These are phyloP conservation scores for Rhipidocladum racemiflorum DNA, from an alignment of 176 grass and related monocot genomes.

Conservation along the genomic window DNA sequence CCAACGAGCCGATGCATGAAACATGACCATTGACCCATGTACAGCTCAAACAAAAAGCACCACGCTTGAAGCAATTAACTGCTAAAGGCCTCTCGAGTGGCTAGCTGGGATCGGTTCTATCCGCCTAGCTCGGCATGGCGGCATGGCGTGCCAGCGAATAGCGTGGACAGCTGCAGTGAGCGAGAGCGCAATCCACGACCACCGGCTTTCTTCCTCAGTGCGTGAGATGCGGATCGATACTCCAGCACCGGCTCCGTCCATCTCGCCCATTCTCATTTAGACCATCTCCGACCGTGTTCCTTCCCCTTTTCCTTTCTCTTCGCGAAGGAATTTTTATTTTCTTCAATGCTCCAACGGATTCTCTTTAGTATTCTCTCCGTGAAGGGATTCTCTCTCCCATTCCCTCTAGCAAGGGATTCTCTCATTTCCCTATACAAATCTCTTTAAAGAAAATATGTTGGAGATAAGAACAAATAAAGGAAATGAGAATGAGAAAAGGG, in stretches of 20 bases:
- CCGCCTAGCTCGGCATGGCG: neutral
- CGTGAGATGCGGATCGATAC: slow-evolving; percentile 8
- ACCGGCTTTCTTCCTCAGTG: slow-evolving; percentile 5
- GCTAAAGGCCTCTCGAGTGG: neutral
- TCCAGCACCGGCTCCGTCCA: neutral
- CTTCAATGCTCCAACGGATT: too few species aligned
- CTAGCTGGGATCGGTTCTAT: neutral
- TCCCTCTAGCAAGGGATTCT: too few species aligned
- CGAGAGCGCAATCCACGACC: slow-evolving; percentile 23
- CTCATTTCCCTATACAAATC: too few species aligned
- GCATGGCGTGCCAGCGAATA: slow-evolving; percentile 19
- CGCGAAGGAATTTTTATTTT: too few species aligned
- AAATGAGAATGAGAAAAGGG: too few species aligned
- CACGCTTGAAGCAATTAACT: neutral
- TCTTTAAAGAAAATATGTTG: too few species aligned
- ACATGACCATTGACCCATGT: neutral
- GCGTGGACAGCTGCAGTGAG: neutral
- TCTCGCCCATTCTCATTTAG: too few species aligned
- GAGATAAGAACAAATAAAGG: too few species aligned
- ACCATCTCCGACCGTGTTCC: too few species aligned
- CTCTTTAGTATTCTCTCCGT: too few species aligned
- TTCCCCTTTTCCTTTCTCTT: too few species aligned
- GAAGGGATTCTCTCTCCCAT: too few species aligned
- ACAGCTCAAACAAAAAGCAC: neutral
- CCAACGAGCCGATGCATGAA: neutral